Base-by-base conservation (phyloP, 805 yeast genomes). In the Metschnikowia henanensis region DNA sequence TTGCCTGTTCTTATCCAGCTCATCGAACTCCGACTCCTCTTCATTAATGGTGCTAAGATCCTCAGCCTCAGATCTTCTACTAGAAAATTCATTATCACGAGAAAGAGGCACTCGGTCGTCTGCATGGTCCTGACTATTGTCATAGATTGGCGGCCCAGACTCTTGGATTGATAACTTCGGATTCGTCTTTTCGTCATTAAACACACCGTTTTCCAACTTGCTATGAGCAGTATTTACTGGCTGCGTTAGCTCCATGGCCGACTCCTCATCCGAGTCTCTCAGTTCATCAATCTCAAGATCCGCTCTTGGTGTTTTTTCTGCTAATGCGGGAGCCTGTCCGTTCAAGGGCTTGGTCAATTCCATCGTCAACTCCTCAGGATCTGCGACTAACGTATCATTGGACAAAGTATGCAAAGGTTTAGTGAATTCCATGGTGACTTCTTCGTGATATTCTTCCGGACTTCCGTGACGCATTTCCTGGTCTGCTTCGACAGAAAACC, bases 261-360 rank as follows among this genome's bases (percentile, higher is more conserved):
- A 21, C 19, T 33, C 39, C 16, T 40, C 46, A 28, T 38, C 44
- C 3, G 30, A 36, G 15, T 17, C 30, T 4, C 7, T 19, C 9
- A 10, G 6, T 3, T 29, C 32, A 3, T 28, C 33, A 4, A 20
- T 25, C 12, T 15, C 34, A 20, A 16, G 39, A 19, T 35, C 20
- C 21, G 10, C 33, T 26, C 12, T 13, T 10, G 35, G 22, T 8
- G 22, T 12, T 9, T 31, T 22, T 10, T 9, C n/a, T 17, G 30
- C 5, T 1, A 25, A 20, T 7, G 4, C 19, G 8, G 26, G 4
- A 23, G 9, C 18, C 8, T 6, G 13, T 15, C 17, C 30, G 15
- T 19, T 35, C 10, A 53, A 22, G 8, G 60, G 58, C 29, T 53
- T 53, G 2, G 64, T 60, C 34, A 61, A 46, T 15, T 62, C 65